These are phyloP conservation scores for Atkinsonella texensis DNA, from an alignment of 2,329 filamentous ascomycete genomes.

Conservation along the genomic window DNA sequence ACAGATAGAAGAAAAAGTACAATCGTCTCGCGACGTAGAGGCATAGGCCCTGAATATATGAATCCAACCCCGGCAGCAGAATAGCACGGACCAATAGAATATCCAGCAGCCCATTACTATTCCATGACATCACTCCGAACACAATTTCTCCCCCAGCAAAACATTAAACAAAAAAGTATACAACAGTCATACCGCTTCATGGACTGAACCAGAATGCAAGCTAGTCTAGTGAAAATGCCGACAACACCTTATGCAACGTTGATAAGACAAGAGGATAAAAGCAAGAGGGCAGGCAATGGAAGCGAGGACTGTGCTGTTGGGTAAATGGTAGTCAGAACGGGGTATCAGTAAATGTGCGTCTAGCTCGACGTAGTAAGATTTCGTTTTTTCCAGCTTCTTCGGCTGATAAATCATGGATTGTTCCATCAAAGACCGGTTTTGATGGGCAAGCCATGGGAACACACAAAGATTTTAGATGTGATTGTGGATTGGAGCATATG, in stretches of 20 bases:
- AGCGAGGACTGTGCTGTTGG: too few relatives aligned
- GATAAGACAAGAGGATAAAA: too few relatives aligned
- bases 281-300: not conserved
- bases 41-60: not conserved
- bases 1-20: not conserved
- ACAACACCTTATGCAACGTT: not conserved
- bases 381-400: too few relatives aligned
- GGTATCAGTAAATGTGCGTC: too few relatives aligned
- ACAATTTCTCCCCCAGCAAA: not conserved
- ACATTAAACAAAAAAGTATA: not conserved
- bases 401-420: too few relatives aligned
- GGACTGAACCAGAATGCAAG: not conserved
- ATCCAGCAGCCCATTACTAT: not conserved
- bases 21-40: constrained; percentile 1
- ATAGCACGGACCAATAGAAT: not conserved
- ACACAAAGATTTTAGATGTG: too few relatives aligned
- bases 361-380: too few relatives aligned
- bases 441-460: too few relatives aligned
- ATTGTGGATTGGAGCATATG: too few relatives aligned
- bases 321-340: too few relatives aligned
- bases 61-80: not conserved
- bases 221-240: not conserved
- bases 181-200: not conserved
- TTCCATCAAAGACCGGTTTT: too few relatives aligned
- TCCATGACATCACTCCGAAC: not conserved